Evolutionary conservation across 306 rosid genomes (phyloP).

Genomic region (Alnus rubra): DNA sequence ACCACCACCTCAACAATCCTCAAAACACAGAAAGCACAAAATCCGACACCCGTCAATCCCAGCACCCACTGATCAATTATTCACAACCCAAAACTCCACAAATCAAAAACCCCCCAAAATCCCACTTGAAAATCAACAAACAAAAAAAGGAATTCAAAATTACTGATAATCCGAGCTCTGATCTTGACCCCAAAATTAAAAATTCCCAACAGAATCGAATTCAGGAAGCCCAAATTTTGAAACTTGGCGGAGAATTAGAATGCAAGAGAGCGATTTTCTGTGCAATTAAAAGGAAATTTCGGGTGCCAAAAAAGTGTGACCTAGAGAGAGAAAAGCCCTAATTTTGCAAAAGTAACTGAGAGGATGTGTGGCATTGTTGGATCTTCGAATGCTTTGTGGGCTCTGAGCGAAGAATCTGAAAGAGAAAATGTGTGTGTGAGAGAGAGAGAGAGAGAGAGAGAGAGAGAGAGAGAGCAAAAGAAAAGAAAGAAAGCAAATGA

Average conservation of each 20-base stretch:
- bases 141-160: neutral
- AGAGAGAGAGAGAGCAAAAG: constrained; percentile 4
- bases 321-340: constrained; percentile 12
- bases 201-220: constrained; percentile 12
- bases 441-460: constrained; percentile 17
- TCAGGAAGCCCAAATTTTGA: neutral
- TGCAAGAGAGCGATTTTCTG: neutral
- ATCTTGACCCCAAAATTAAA: constrained; percentile 18
- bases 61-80: constrained; percentile 37
- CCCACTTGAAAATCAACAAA: constrained; percentile 4
- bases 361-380: constrained; percentile 33
- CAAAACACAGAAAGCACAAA: constrained; percentile 30
- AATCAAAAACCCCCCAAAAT: constrained; percentile 22
- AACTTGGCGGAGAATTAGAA: constrained; percentile 5
- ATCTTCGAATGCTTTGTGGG: constrained; percentile 36
- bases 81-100: constrained; percentile 41
- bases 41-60: constrained; percentile 30
- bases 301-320: neutral
- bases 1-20: constrained; percentile 13
- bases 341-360: neutral
- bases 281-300: constrained; percentile 1
- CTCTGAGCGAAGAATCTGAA: constrained; percentile 38
- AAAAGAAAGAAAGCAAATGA: constrained; percentile 19
- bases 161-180: constrained; percentile 19
- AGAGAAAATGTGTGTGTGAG: constrained; percentile 7